A percentile compares a stretch with the other conserved stretches of the same genome.
Conservation (phyloP, 1,284 basidiomycete genomes). For the Lentinula novae-zelandiae region DNA sequence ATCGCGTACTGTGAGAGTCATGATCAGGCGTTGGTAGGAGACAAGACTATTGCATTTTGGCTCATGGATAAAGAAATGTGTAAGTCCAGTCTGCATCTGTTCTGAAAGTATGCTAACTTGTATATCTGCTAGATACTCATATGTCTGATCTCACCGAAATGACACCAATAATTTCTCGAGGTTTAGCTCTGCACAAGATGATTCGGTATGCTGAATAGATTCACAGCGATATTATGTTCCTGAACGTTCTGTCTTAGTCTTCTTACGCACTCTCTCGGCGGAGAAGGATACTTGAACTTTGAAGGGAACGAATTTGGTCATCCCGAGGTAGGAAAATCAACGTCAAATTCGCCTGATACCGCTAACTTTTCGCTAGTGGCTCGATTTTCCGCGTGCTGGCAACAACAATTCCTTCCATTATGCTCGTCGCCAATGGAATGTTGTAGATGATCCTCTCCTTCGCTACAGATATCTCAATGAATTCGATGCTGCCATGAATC, state of each 20-base stretch:
- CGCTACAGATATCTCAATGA: constrained; percentile 93
- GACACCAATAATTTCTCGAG: constrained; percentile 87
- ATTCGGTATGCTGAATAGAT: constrained; percentile 66
- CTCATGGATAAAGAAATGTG: constrained; percentile 99
- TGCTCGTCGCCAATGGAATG: constrained; percentile 93
- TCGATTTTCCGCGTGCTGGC: constrained; percentile 95
- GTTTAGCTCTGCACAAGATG: constrained; percentile 94
- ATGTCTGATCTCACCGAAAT: constrained; percentile 91
- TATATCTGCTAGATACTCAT: constrained; percentile 69
- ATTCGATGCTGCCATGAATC: constrained; percentile 95
- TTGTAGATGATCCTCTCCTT: constrained; percentile 82
- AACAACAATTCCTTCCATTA: constrained; percentile 96
- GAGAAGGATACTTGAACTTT: constrained; percentile 97
- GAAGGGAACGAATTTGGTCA: constrained; percentile 99
- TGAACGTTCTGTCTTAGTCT: constrained; percentile 46
- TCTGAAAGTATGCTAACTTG: constrained; percentile 19
- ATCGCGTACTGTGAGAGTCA: constrained; percentile 97
- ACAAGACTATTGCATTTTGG: constrained; percentile 99
- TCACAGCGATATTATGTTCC: not conserved
- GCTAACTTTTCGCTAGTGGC: constrained; percentile 61
- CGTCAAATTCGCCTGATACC: not conserved
- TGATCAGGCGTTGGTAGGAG: constrained; percentile 96
- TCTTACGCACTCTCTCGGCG: constrained; percentile 88
- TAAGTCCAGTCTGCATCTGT: constrained; percentile 36
- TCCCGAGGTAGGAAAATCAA: constrained; percentile 64